Conservation (phyloP, 208 protist genomes). For the Trypanosoma vivax region DNA sequence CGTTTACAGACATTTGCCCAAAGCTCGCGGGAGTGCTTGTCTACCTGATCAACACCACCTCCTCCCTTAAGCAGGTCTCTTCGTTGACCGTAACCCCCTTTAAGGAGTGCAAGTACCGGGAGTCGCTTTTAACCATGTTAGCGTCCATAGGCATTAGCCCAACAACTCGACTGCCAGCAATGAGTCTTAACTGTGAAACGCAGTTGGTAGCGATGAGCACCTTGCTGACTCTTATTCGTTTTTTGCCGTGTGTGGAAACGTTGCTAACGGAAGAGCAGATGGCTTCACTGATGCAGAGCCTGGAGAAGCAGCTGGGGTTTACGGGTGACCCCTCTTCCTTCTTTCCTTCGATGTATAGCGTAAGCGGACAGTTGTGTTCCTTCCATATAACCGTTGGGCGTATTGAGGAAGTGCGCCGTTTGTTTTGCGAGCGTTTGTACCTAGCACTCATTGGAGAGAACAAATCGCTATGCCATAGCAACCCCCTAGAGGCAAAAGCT, state of each 20-base stretch:
- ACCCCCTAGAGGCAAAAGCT: too few relatives aligned
- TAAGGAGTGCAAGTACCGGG: conserved; percentile 11
- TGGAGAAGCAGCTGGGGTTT: conserved; percentile 4
- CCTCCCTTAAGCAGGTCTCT: not conserved
- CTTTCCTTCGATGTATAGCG: too few relatives aligned
- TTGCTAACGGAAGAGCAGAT: conserved; percentile 12
- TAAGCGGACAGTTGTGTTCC: conserved; percentile 5
- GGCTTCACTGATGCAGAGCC: conserved; percentile 1
- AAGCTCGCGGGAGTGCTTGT: conserved; percentile 3
- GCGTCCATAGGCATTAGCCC: conserved; percentile 1
- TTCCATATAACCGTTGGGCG: conserved; percentile 12
- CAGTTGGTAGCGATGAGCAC: conserved; percentile 21
- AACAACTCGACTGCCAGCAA: conserved; percentile 8
- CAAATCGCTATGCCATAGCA: too few relatives aligned
- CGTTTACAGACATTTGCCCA: conserved; percentile 6
- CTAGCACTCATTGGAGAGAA: not conserved
- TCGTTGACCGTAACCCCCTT: conserved; percentile 8
- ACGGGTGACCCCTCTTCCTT: too few relatives aligned
- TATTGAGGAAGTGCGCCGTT: conserved; percentile 9
- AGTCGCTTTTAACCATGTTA: not conserved
- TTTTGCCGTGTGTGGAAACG: not conserved
- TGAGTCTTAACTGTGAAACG: conserved; percentile 17
- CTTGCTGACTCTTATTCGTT: conserved; percentile 9
- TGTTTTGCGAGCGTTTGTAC: conserved; percentile 3
- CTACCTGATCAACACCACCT: conserved; percentile 4